Base-by-base conservation (phyloP, 2,329 filamentous ascomycete species). In the Curvularia sp. region DNA sequence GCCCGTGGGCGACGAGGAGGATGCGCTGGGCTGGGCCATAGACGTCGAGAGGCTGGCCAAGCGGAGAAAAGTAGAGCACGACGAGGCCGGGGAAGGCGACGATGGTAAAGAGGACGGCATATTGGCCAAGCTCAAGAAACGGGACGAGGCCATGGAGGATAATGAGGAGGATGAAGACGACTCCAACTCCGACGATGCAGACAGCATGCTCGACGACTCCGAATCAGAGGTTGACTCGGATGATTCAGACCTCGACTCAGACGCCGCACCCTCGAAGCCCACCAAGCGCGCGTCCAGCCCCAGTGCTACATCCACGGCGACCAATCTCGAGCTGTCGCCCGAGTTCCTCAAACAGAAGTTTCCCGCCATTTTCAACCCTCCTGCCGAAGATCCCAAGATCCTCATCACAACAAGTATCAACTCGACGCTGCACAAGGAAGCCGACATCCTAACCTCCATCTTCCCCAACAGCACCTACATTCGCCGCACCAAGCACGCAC, bases 321-420 rank as follows among this genome's bases (percentile, higher is more conserved):
- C 86, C 12, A 86, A 87, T 65, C 77, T 88, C 23, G 83, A 83
- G 61, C 79, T 87, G 10, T 85, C 84, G 0, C 86, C 86, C 3
- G 86, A 88, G 67, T 83, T 83, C 19, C 80, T 89, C 36, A 73
- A 84, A 39, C 80, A 84, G 42, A 87, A 86, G 74, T 89, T 88
- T 70, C 86, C 84, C 3, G 77, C 80, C 6, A 80, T 88, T 23
- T 89, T 87, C 78, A 61, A 71, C 82, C 32, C 86, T 6, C 39
- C 38, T 82, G 47, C 84, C 81, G 55, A 78, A 79, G 58, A 79
- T 30, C 93, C 95, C 50, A 96, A 97, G 79, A 88, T 98, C 63
- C 87, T 99, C 38, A 86, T 99, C 72, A 99, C 95, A 0, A 98
- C 95, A 7, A 91, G 88, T 12, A 83, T 97, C 70, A 93, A 97